These are phyloP conservation scores for Sporothrix pseudoabietina DNA, from an alignment of 2,329 filamentous ascomycete genomes.

Conservation along the genomic window DNA sequence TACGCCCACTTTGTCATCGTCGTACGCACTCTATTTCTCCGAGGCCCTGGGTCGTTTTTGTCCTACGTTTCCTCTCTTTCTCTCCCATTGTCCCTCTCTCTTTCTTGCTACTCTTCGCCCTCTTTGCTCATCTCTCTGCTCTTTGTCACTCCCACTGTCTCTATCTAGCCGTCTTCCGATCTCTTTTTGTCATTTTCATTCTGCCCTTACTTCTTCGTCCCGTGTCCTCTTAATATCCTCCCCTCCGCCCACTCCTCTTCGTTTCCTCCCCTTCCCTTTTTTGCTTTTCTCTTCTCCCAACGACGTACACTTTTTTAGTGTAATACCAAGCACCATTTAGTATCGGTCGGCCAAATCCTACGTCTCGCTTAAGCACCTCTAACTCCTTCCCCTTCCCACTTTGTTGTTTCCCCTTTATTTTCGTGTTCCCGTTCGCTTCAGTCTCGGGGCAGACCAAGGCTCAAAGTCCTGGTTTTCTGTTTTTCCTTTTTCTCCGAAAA, in stretches of 20 bases:
- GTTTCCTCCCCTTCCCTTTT: background rate
- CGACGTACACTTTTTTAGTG: background rate
- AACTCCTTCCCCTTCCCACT: background rate
- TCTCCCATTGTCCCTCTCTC: background rate
- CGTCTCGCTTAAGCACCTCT: slow-evolving; percentile 22
- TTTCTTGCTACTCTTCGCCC: background rate
- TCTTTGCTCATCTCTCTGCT: background rate
- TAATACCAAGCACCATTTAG: background rate
- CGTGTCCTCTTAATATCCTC: background rate
- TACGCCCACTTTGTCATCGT: background rate
- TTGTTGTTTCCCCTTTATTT: background rate
- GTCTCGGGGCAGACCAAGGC: background rate
- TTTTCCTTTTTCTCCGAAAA: background rate
- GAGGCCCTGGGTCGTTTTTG: slow-evolving; percentile 11
- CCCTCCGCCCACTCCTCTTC: slow-evolving; percentile 9
- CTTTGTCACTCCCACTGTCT: background rate
- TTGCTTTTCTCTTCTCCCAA: background rate
- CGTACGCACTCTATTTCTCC: slow-evolving; percentile 21
- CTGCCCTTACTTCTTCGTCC: background rate
- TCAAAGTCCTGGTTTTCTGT: background rate
- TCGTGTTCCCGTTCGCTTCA: background rate
- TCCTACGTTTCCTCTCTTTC: background rate
- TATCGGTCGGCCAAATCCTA: background rate
- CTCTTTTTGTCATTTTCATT: background rate
- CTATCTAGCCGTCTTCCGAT: background rate